Evolutionary conservation across 345 rosid genomes (phyloP).

Genomic region (Hibiscus trionum): DNA sequence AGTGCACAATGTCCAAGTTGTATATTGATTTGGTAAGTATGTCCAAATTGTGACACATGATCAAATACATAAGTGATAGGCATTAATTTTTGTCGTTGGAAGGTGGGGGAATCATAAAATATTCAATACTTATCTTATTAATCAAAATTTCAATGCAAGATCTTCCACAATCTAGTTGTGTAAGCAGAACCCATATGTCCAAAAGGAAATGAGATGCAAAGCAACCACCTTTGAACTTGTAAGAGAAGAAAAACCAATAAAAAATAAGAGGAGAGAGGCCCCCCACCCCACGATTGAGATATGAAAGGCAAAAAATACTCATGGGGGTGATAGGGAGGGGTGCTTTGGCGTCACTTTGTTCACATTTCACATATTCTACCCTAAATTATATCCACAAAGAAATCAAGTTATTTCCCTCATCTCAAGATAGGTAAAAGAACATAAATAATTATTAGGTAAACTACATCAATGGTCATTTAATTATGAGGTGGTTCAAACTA

Average conservation of each 20-base stretch:
- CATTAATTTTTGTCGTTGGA: conserved; percentile 1
- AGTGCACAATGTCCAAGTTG: conserved; percentile 9
- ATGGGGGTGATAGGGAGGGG: not conserved
- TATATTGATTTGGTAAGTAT: not conserved
- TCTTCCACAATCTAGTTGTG: conserved; percentile 11
- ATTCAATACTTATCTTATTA: conserved; percentile 16
- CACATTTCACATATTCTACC: conserved; percentile 21
- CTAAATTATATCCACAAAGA: conserved; percentile 10
- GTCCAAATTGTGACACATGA: not conserved
- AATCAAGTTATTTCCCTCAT: not conserved
- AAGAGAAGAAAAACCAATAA: not conserved
- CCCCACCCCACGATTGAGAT: conserved; percentile 26
- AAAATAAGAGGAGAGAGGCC: conserved; percentile 1
- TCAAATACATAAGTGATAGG: not conserved
- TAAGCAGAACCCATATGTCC: conserved; percentile 1
- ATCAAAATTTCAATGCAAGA: conserved; percentile 2
- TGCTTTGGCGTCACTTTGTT: conserved; percentile 5
- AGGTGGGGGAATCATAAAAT: conserved; percentile 19
- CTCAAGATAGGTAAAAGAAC: not conserved
- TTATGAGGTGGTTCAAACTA: too few relatives aligned
- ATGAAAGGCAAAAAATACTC: conserved; percentile 13
- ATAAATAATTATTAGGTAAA: too few relatives aligned
- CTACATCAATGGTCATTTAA: too few relatives aligned
- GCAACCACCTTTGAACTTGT: conserved; percentile 19
- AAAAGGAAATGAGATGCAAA: not conserved